phyloP scores from a whole-genome alignment of 257 asterid species.

The Jacaranda copaia region DNA sequence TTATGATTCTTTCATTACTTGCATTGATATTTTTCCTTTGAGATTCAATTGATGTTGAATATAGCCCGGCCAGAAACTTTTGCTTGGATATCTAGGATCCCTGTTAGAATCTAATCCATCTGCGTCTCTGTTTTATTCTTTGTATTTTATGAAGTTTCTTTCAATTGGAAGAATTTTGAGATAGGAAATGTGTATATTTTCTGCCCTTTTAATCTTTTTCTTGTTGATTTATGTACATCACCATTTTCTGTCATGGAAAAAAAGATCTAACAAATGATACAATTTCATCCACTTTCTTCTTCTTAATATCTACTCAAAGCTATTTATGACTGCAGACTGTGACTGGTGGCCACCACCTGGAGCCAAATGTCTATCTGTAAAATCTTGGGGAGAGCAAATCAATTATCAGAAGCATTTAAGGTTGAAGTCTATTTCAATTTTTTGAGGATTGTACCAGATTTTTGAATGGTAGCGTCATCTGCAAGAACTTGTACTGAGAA shows the following conservation, averaged over 20 bases:
- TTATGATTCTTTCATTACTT: background rate
- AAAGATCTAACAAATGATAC: background rate
- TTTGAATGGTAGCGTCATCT: background rate
- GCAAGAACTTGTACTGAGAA: background rate
- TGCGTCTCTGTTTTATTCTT: background rate
- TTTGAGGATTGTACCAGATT: background rate
- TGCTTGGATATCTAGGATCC: background rate
- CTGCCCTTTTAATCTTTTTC: background rate
- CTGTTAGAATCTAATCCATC: background rate
- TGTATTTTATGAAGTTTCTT: background rate
- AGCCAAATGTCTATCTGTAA: background rate
- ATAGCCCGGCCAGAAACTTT: too few relatives aligned
- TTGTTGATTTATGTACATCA: background rate
- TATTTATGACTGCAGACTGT: background rate
- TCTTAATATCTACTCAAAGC: constrained; percentile 10
- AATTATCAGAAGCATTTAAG: background rate
- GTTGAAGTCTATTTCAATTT: background rate
- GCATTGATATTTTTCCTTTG: background rate
- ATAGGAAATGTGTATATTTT: background rate
- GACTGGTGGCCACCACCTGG: constrained; percentile 20
- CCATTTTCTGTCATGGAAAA: background rate
- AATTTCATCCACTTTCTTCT: background rate
- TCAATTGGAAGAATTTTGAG: background rate
- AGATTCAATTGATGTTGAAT: too few relatives aligned
- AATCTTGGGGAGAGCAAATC: background rate